Percentiles rank a stretch among this genome's conserved stretches.
These are phyloP conservation scores for Vitis labrusca DNA, from an alignment of 164 flowering plant species.

Conservation along the genomic window DNA sequence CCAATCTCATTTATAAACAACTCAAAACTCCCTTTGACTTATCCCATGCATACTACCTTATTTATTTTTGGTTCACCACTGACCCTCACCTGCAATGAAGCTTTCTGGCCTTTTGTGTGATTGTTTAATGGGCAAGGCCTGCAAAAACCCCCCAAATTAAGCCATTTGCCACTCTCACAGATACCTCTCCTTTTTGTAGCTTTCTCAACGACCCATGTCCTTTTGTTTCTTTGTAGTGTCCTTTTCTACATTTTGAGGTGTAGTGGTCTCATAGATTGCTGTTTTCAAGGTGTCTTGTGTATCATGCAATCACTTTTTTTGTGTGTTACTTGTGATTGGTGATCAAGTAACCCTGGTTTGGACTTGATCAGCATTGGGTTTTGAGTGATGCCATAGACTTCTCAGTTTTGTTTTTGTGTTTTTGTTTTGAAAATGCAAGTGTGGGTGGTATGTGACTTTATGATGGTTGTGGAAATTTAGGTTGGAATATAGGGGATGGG, in stretches of 20 bases:
- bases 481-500: too few relatives aligned
- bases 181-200: not conserved
- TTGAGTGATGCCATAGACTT: too few relatives aligned
- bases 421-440: too few relatives aligned
- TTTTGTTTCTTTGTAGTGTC: not conserved
- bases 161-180: slow-evolving; percentile 45
- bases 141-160: slow-evolving; percentile 24
- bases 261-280: too few relatives aligned
- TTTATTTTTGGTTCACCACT: not conserved
- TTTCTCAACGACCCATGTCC: slow-evolving; percentile 4
- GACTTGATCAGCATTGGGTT: too few relatives aligned
- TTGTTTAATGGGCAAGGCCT: slow-evolving; percentile 35
- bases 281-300: too few relatives aligned
- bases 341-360: not conserved
- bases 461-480: too few relatives aligned
- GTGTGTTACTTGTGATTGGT: not conserved
- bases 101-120: slow-evolving; percentile 1
- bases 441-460: too few relatives aligned
- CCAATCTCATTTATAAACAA: not conserved
- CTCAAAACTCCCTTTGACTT: not conserved
- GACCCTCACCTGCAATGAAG: not conserved
- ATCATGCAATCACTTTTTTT: not conserved
- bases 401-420: too few relatives aligned
- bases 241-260: too few relatives aligned
- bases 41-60: not conserved